phyloP scores from a whole-genome alignment of 129 eudicot species.

The Escallonia rubra region DNA sequence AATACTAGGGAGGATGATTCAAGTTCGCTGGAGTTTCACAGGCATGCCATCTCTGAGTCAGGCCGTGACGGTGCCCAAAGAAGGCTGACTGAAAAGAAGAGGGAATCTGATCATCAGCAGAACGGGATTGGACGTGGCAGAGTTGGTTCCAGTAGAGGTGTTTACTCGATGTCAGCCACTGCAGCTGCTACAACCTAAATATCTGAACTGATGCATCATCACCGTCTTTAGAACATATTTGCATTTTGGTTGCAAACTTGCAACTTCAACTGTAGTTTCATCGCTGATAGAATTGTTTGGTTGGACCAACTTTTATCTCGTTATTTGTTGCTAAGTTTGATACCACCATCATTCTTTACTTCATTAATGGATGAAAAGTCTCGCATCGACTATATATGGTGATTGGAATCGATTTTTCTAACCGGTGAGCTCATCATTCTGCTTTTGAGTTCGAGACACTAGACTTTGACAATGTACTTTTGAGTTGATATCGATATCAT shows the following conservation, averaged over 20 bases:
- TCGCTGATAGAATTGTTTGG: background rate
- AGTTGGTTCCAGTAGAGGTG: conserved; percentile 22
- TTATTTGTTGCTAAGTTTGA: too few relatives aligned
- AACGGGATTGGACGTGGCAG: conserved; percentile 50
- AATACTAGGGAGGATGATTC: conserved; percentile 24
- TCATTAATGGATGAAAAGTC: background rate
- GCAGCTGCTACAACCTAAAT: conserved; percentile 5
- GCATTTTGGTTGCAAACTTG: background rate
- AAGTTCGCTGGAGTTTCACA: conserved; percentile 32
- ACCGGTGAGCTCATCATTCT: background rate
- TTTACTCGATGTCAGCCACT: conserved; percentile 17
- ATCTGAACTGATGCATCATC: background rate
- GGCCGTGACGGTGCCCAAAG: conserved; percentile 4
- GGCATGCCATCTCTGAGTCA: conserved; percentile 27
- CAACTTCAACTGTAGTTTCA: background rate
- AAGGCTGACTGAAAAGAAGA: conserved; percentile 20
- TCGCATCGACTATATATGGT: background rate
- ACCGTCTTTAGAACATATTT: background rate
- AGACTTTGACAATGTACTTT: background rate
- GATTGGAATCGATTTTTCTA: background rate
- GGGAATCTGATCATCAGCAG: conserved; percentile 28
- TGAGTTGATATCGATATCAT: too few relatives aligned
- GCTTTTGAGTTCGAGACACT: background rate
- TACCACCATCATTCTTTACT: background rate
- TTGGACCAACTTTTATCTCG: background rate